Base-by-base conservation (phyloP, 176 grass and related monocot genomes). In the Raddia distichophylla region DNA sequence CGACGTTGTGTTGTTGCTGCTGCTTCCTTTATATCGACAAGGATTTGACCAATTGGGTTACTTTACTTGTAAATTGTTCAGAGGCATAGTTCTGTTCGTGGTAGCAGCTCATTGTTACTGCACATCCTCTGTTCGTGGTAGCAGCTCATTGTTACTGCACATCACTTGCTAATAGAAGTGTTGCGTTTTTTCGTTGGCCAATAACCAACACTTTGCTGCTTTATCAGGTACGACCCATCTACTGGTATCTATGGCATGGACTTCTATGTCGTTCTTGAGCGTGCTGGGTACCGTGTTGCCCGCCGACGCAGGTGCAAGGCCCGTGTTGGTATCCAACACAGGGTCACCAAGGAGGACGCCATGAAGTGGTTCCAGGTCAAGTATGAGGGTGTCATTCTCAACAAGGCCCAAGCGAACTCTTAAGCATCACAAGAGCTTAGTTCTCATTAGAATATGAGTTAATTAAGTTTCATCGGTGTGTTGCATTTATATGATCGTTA, bases 291-390 rank as follows among this genome's bases (percentile, higher is more conserved):
- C 81, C 89, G 89, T 32, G 85, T 91, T 20, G 82, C 85, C 2
- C 77, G 89, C 17, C 81, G 89, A 15, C 89, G 85, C 59, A 75
- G 89, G 72, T 91, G 89, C 89, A 91, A 91, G 81, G 75, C 89
- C 0, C 76, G 89, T 11, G 82, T 87, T 65, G 89, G 89, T 14
- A 91, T 91, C 45, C 89, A 91, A 64, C 89, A 91, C 64, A 84
- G 85, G 76, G 85, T 91, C 77, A 91, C 89, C 71, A 88, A 88
- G 82, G 89, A 91, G 51, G 89, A 91, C 32, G 85, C 89, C 57
- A 91, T 91, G 89, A 91, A 91, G 89, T 91, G 89, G 89, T 91
- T 91, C 82, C 85, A 91, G 81, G 89, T 88, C 81, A 91, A 91
- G 78, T 91, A 91, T 7, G 89, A 91, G 89, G 89, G 89, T 81